Evolutionary conservation across 2,329 filamentous ascomycete species (phyloP), one percentile per base, ranked within the genome.

Genomic region (Diaporthe nobilis): DNA sequence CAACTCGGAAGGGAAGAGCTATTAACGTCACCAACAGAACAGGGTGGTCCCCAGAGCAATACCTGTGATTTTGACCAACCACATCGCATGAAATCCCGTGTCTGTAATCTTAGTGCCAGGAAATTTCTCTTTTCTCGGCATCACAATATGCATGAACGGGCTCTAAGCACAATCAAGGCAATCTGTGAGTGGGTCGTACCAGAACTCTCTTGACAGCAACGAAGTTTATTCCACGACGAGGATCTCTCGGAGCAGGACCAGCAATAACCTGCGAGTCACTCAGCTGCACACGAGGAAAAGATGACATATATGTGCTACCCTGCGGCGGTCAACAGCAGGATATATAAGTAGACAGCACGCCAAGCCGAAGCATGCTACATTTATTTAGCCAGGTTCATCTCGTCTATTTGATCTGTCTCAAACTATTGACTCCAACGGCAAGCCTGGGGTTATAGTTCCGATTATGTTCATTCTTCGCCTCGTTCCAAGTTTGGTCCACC

Each of bases 401-500:
- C 49, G 65, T 55, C 65, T 70, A 6, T 39, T 61, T 22, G n/a
- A 22, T 70, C 34, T 55, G 49, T 70, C 34, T 42, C 34, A 42
- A 28, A 22, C 13, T 15, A 13, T 31, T 42, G n/a, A 70, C n/a
- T 55, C 34, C 34, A 15, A 22, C 34, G 17, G 6, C 65, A 42
- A 70, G 34, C 34, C 49, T 28, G 49, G 34, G 65, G 34, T 70
- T 68, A 4, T 39, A 68, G 49, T 37, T 70, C 49, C n/a, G 47
- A 70, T 42, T 34, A 70, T 70, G 65, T 55, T 42, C 34, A 28
- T 70, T 70, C n/a, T 42, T 53, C 49, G 49, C 22, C 65, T 55
- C 7, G 34, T 55, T 55, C 65, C 65, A 70, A 53, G 7, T 42
- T 39, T 34, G 13, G 8, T 39, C 15, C 49, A 70, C 34, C 49